phyloP scores from a whole-genome alignment of 1,284 basidiomycete species.

The Volvariella surrecta region DNA sequence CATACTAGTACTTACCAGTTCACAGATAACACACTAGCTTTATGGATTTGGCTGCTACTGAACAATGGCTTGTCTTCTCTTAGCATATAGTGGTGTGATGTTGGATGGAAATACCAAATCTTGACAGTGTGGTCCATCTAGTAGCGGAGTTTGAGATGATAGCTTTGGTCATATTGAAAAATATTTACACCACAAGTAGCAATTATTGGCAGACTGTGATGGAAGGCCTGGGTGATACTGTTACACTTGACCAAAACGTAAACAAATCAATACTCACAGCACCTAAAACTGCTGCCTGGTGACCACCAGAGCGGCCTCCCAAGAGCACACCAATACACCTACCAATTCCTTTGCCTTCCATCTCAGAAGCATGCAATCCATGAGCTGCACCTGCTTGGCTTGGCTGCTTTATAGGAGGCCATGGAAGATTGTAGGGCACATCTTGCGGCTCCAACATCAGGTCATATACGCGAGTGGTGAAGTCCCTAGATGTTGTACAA shows the following conservation, averaged over 20 bases:
- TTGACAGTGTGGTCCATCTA: conserved; percentile 67
- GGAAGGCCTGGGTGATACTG: conserved; percentile 45
- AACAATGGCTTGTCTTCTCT: conserved; percentile 71
- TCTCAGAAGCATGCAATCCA: conserved; percentile 49
- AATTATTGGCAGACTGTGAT: conserved; percentile 49
- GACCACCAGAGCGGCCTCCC: conserved; percentile 64
- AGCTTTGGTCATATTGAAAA: neutral
- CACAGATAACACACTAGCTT: conserved; percentile 54
- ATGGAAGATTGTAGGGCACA: conserved; percentile 41
- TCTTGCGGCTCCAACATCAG: conserved; percentile 30
- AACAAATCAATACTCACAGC: conserved; percentile 35
- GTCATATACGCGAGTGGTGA: conserved; percentile 57
- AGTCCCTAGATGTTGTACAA: conserved; percentile 62
- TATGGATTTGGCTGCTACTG: conserved; percentile 54
- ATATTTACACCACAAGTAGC: conserved; percentile 55
- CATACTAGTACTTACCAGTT: conserved; percentile 36
- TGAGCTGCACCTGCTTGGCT: conserved; percentile 62
- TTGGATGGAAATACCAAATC: conserved; percentile 51
- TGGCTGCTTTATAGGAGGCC: conserved; percentile 40
- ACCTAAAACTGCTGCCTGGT: conserved; percentile 53
- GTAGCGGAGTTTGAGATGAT: conserved; percentile 7
- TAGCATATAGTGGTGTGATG: conserved; percentile 26
- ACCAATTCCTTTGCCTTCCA: conserved; percentile 52
- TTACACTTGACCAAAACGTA: neutral
- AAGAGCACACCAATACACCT: conserved; percentile 55